A percentile compares a stretch with the other conserved stretches of the same genome.
phyloP scores from a whole-genome alignment of 2,329 filamentous ascomycete genomes.

The Ophiostoma angusticollis region DNA sequence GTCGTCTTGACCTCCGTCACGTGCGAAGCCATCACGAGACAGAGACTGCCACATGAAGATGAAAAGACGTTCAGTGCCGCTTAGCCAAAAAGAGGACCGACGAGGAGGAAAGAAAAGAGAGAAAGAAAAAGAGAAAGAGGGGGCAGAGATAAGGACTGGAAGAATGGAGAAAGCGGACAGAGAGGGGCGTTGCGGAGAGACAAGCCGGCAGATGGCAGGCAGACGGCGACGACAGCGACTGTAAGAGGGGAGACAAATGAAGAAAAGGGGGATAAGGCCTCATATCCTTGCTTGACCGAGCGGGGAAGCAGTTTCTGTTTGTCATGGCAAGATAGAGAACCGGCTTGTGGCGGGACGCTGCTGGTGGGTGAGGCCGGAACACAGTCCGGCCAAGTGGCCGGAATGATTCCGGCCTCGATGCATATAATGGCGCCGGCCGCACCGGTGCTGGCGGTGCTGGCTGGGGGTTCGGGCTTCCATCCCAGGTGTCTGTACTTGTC shows the following conservation, averaged over 20 bases:
- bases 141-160: no score
- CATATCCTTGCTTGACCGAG: no score
- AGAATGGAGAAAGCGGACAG: no score
- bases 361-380: conserved; percentile 13
- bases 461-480: neutral
- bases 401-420: conserved; percentile 36
- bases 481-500: no score
- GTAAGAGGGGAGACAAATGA: no score
- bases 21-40: no score
- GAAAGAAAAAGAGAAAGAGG: neutral
- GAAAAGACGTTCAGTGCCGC: no score
- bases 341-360: neutral
- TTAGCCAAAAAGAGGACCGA: neutral
- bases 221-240: no score
- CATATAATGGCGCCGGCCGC: conserved; percentile 30
- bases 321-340: conserved; percentile 12
- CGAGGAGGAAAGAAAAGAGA: neutral
- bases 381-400: conserved; percentile 22
- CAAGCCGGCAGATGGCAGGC: no score
- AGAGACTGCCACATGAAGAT: conserved; percentile 1
- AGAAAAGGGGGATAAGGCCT: no score
- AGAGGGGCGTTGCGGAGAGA: no score
- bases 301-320: conserved; percentile 4
- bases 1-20: no score
- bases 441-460: conserved; percentile 7